phyloP scores from a whole-genome alignment of 257 asterid species.

The Fraxinus excelsior region DNA sequence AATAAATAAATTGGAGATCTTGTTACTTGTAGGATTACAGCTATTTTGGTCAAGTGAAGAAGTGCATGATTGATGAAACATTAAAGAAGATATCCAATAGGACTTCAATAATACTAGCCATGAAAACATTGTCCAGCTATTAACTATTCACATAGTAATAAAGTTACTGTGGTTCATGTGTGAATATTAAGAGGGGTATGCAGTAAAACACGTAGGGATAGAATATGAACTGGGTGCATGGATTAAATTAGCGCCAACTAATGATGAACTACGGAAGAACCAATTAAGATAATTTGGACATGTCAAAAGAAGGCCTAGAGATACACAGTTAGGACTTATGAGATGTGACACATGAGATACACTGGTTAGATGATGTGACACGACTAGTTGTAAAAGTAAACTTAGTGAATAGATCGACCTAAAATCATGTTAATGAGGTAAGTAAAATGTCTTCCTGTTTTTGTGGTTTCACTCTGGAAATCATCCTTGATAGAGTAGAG shows the following conservation, averaged over 20 bases:
- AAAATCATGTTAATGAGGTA: background rate
- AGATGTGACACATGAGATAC: background rate
- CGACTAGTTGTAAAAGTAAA: background rate
- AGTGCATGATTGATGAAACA: background rate
- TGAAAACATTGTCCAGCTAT: background rate
- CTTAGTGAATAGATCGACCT: background rate
- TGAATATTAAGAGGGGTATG: background rate
- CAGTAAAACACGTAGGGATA: background rate
- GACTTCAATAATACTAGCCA: background rate
- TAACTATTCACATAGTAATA: background rate
- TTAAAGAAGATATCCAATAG: background rate
- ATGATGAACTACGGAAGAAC: background rate
- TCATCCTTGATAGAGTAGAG: background rate
- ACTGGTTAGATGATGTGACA: background rate
- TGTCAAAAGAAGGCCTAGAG: background rate
- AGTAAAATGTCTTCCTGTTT: background rate
- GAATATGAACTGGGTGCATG: background rate
- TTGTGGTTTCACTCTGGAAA: background rate
- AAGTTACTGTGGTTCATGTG: background rate
- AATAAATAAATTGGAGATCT: too few relatives aligned
- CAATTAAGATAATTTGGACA: background rate
- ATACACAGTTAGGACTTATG: background rate
- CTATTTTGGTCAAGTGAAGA: background rate
- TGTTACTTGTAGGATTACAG: background rate
- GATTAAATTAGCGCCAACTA: background rate